Evolutionary conservation across 345 rosid genomes (phyloP), one percentile per base, ranked within the genome.

Genomic region (Populus simonii): DNA sequence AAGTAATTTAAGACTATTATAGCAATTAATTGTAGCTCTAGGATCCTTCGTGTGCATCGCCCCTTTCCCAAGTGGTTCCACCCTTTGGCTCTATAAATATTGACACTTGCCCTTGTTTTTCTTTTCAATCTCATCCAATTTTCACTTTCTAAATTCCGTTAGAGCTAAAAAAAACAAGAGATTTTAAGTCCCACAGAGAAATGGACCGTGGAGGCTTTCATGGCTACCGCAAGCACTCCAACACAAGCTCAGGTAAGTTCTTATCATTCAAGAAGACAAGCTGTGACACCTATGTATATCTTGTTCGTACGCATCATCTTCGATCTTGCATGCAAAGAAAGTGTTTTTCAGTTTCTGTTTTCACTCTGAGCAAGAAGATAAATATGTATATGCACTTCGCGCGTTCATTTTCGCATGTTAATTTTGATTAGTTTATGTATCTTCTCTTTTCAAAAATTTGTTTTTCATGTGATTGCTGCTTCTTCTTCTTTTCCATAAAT

Each of bases 191-290:
- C 29, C 63, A 59, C 63, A 29, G 36, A 71, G 72, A 81, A 57
- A 86, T 90, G 93, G 92, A 86, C 74, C 81, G 82, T 76, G 87
- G 88, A 79, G 91, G 89, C 79, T 92, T 88, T 80, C 93, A 88
- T 81, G 90, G 93, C 81, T 90, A 86, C 81, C 84, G 80, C 83
- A 87, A 89, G 86, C 81, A 82, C 79, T 76, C 88, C 71, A 82
- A 74, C 87, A 59, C 87, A 72, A 84, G 81, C 85, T 72, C 87
- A 13, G 89, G 84, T 85, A 84, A 25, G 51, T 65, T 35, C 23
- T 59, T 10, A 59, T 59, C 63, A n/a, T 59, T n/a, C 63, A 23
- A 59, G 6, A 59, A 23, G 7, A 59, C 27, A 59, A 59, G 63
- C 0, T n/a, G 63, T n/a, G 16, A 27, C 2, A 8, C 31, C 33